A percentile compares a stretch with the other conserved stretches of the same genome.
These are phyloP conservation scores for Entrophospora sp. DNA, from an alignment of 192 early-diverging fungal species.

Conservation along the genomic window DNA sequence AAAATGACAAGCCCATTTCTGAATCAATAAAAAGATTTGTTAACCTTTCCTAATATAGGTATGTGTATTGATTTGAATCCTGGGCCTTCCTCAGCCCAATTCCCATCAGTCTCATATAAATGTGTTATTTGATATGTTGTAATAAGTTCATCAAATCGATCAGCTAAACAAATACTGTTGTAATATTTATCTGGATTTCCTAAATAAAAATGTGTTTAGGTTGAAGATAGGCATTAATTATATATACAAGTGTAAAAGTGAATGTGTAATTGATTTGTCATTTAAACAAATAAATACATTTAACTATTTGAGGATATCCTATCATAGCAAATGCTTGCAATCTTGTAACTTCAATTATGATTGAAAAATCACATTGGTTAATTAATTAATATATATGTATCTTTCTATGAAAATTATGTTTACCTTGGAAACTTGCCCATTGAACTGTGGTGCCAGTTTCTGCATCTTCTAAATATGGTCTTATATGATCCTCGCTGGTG, in stretches of 20 bases:
- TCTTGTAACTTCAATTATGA: conserved; percentile 32
- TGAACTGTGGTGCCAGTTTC: conserved; percentile 40
- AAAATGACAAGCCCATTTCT: too few species aligned
- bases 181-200: conserved; percentile 34
- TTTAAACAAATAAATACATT: conserved; percentile 10
- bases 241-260: background rate
- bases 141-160: conserved; percentile 39
- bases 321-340: conserved; percentile 51
- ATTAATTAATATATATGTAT: background rate
- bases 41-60: conserved; percentile 49
- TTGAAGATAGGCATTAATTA: background rate
- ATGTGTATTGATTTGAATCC: conserved; percentile 48
- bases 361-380: background rate
- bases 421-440: conserved; percentile 60
- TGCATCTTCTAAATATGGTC: conserved; percentile 47
- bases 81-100: conserved; percentile 64
- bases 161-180: conserved; percentile 55
- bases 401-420: background rate
- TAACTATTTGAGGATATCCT: conserved; percentile 55
- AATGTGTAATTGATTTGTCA: background rate
- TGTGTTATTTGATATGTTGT: conserved; percentile 62
- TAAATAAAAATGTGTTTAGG: too few species aligned
- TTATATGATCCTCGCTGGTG: conserved; percentile 42
- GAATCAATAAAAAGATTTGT: too few species aligned
- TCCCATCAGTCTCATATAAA: conserved; percentile 62